Conservation (phyloP, 345 rosid species). For the Pistacia vera region DNA sequence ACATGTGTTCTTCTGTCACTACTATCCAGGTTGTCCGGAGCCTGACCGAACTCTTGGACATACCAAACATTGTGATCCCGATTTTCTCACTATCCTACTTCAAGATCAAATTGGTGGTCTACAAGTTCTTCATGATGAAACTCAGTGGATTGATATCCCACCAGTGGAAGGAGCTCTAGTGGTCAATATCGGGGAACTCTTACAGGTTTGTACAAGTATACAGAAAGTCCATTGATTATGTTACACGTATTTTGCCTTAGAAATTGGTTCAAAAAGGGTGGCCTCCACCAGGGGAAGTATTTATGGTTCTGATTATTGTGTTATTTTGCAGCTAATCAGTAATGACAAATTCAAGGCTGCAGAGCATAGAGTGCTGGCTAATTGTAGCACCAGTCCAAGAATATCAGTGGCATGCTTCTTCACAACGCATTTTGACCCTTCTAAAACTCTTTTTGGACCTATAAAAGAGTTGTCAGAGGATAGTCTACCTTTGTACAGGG, state of each 20-base stretch:
- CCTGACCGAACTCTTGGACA: slow-evolving; percentile 27
- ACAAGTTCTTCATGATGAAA: slow-evolving; percentile 22
- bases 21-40: slow-evolving; percentile 39
- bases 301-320: too few relatives aligned
- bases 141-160: slow-evolving; percentile 27
- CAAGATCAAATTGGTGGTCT: slow-evolving; percentile 24
- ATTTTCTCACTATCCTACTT: slow-evolving; percentile 23
- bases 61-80: slow-evolving; percentile 19
- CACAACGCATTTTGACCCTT: slow-evolving; percentile 5
- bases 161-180: slow-evolving; percentile 6
- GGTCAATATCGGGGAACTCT: slow-evolving; percentile 27
- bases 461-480: slow-evolving; percentile 20
- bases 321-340: slow-evolving; percentile 16
- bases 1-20: slow-evolving; percentile 22
- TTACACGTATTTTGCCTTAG: too few relatives aligned
- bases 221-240: background rate
- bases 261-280: background rate
- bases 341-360: slow-evolving; percentile 28
- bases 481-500: slow-evolving; percentile 28
- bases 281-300: too few relatives aligned
- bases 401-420: slow-evolving; percentile 29
- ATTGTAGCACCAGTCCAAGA: slow-evolving; percentile 22
- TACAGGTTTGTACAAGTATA: slow-evolving; percentile 14
- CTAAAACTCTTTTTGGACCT: slow-evolving; percentile 21
- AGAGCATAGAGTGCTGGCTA: slow-evolving; percentile 30